These are phyloP conservation scores for Gaeumannomyces tritici DNA, from an alignment of 2,329 filamentous ascomycete species.

Conservation along the genomic window DNA sequence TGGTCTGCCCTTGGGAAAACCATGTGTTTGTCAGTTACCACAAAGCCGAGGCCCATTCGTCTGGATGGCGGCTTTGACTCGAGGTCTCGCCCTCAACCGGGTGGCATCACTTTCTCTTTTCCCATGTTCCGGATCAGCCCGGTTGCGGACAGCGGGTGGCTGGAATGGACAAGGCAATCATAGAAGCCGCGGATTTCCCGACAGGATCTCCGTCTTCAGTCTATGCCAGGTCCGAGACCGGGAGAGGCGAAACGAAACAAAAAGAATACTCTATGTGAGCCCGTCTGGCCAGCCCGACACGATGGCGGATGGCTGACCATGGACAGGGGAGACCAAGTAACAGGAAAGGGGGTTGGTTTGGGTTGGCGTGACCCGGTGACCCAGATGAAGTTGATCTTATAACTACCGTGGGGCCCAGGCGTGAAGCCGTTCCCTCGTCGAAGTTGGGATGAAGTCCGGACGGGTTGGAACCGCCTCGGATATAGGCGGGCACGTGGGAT, in stretches of 20 bases:
- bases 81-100: no score
- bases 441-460: no score
- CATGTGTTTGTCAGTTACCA: neutral
- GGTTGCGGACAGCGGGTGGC: no score
- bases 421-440: neutral
- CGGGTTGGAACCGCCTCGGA: neutral
- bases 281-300: neutral
- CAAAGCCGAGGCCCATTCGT: no score
- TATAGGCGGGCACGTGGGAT: neutral
- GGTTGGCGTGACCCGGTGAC: neutral
- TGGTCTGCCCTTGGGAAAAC: neutral
- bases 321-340: neutral
- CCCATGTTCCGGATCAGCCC: no score
- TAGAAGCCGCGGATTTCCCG: neutral
- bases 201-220: neutral
- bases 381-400: neutral
- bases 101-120: no score
- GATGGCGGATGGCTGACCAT: neutral
- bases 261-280: neutral
- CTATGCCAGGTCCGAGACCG: neutral
- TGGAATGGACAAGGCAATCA: no score
- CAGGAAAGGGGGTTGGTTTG: neutral
- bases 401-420: neutral
- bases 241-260: neutral
- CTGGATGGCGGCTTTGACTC: no score